phyloP scores from a whole-genome alignment of 164 flowering plant species.

The Magnolia officinalis region DNA sequence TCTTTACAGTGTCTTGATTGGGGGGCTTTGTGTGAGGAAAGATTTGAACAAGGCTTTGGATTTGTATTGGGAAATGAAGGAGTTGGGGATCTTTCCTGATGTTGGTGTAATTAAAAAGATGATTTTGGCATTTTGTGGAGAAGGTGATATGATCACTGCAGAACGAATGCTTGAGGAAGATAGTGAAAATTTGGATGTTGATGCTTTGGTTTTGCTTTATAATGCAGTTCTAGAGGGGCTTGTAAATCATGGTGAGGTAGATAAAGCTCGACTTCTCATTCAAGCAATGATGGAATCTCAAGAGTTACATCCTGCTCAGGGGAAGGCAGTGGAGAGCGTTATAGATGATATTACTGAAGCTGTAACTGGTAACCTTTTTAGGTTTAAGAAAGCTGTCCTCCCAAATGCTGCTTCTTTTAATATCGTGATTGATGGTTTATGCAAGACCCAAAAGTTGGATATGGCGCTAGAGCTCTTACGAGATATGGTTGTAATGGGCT shows the following conservation, averaged over 20 bases:
- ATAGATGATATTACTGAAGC: slow-evolving; percentile 7
- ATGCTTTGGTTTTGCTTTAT: slow-evolving; percentile 28
- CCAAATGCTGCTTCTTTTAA: slow-evolving; percentile 46
- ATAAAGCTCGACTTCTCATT: slow-evolving; percentile 53
- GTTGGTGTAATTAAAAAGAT: slow-evolving; percentile 38
- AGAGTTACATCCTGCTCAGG: background rate
- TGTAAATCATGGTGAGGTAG: slow-evolving; percentile 36
- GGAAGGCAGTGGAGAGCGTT: slow-evolving; percentile 11
- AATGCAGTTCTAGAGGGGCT: slow-evolving; percentile 48
- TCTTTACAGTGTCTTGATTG: slow-evolving; percentile 62
- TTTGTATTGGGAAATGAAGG: slow-evolving; percentile 62
- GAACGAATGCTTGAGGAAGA: slow-evolving; percentile 26
- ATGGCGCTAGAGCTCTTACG: slow-evolving; percentile 54
- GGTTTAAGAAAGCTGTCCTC: slow-evolving; percentile 16
- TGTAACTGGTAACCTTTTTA: slow-evolving; percentile 18
- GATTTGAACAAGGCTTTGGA: slow-evolving; percentile 46
- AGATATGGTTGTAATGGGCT: slow-evolving; percentile 47
- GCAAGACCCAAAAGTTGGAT: slow-evolving; percentile 49
- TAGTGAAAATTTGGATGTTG: slow-evolving; percentile 22
- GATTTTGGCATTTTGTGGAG: slow-evolving; percentile 36
- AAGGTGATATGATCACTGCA: slow-evolving; percentile 28
- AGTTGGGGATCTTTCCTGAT: slow-evolving; percentile 53
- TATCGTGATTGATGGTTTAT: slow-evolving; percentile 63
- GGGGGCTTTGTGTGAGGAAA: slow-evolving; percentile 57
- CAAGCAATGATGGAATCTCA: slow-evolving; percentile 31